These are phyloP conservation scores for Arabidopsis hybrid DNA, from an alignment of 441 rosid species.

Conservation along the genomic window DNA sequence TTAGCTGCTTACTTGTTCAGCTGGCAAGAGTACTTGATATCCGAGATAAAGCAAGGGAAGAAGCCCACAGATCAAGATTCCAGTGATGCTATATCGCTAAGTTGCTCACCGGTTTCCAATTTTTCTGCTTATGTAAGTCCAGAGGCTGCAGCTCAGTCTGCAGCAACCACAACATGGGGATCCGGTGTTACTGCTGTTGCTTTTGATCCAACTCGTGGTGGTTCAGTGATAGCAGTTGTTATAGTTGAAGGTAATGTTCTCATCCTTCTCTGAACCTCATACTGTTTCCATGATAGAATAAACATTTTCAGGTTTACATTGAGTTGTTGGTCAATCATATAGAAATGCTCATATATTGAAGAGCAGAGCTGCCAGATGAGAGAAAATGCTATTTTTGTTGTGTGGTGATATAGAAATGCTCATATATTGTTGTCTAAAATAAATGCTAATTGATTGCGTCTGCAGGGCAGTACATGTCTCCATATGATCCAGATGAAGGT, in stretches of 20 bases:
- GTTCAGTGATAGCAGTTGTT: slow-evolving; percentile 98
- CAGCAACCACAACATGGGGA: slow-evolving; percentile 99
- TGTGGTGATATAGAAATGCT: not conserved
- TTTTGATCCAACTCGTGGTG: slow-evolving; percentile 98
- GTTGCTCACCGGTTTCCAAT: slow-evolving; percentile 98
- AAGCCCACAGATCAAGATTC: slow-evolving; percentile 74
- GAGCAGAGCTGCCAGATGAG: slow-evolving; percentile 11
- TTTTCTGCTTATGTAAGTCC: slow-evolving; percentile 99
- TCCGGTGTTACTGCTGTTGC: slow-evolving; percentile 99
- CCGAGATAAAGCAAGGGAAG: slow-evolving; percentile 83
- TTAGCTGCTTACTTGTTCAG: slow-evolving; percentile 94
- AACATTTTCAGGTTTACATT: slow-evolving; percentile 18
- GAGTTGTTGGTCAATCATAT: slow-evolving; percentile 20
- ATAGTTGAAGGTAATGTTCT: slow-evolving; percentile 88
- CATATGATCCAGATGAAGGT: slow-evolving; percentile 99
- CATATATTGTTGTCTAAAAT: not conserved
- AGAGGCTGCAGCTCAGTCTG: slow-evolving; percentile 97
- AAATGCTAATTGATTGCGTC: slow-evolving; percentile 4
- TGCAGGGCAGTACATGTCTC: slow-evolving; percentile 99
- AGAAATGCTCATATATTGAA: slow-evolving; percentile 20
- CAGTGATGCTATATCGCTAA: slow-evolving; percentile 71
- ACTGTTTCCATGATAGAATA: slow-evolving; percentile 25
- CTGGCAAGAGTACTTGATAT: slow-evolving; percentile 95
- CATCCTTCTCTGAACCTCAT: slow-evolving; percentile 28
- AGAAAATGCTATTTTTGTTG: not conserved